Evolutionary conservation across 176 grass and related monocot species (phyloP).

Genomic region (Zea luxurians): DNA sequence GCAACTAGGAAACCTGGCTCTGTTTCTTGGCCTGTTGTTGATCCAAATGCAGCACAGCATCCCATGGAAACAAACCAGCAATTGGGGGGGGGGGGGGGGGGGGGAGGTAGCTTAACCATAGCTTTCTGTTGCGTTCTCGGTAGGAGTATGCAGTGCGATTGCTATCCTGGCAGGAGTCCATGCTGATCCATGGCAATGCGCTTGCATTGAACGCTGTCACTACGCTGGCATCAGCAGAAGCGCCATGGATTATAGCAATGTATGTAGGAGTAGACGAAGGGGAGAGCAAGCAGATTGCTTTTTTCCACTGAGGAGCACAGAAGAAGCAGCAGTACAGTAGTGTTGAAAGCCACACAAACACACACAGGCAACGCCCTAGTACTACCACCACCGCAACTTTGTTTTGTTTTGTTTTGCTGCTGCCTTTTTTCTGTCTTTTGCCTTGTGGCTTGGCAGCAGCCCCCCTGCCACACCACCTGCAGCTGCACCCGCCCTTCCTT

Average conservation of each 20-base stretch:
- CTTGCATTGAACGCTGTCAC: slow-evolving; percentile 15
- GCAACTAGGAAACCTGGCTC: neutral
- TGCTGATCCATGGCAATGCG: neutral
- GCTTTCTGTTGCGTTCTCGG: slow-evolving; percentile 34
- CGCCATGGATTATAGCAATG: neutral
- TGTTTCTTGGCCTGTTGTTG: slow-evolving; percentile 7
- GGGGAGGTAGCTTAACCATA: slow-evolving; percentile 12
- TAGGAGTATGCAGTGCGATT: neutral
- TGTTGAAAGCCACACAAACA: neutral
- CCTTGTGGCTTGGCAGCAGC: slow-evolving; percentile 7
- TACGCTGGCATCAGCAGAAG: neutral
- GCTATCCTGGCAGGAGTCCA: too few relatives aligned
- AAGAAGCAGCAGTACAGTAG: neutral
- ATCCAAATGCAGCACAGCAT: neutral
- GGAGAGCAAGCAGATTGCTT: neutral
- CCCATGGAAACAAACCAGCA: neutral
- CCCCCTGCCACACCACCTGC: slow-evolving; percentile 10
- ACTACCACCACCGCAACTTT: neutral
- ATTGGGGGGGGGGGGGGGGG: neutral
- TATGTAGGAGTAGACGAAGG: neutral
- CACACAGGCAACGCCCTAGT: neutral
- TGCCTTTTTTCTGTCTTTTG: slow-evolving; percentile 8
- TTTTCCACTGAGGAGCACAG: slow-evolving; percentile 4
- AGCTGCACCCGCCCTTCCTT: neutral
- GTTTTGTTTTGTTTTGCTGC: slow-evolving; percentile 14